phyloP scores from a whole-genome alignment of 306 rosid genomes.

The Trichosanthes truncata region DNA sequence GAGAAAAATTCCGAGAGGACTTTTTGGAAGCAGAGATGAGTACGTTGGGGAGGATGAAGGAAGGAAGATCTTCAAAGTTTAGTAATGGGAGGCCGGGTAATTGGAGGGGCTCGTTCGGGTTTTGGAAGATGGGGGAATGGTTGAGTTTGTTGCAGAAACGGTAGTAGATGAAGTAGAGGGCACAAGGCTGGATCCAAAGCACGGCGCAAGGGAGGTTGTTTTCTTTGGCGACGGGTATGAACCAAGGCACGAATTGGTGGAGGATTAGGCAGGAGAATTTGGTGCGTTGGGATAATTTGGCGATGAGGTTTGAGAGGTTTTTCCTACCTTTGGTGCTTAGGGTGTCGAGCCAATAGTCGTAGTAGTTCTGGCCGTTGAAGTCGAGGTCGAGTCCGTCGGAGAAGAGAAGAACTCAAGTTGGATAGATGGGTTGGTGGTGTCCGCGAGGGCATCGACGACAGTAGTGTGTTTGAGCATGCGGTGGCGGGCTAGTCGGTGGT shows the following conservation, averaged over 20 bases:
- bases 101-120: conserved; percentile 8
- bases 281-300: conserved; percentile 2
- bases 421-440: neutral
- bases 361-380: conserved; percentile 22
- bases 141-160: conserved; percentile 17
- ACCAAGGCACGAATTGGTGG: conserved; percentile 42
- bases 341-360: neutral
- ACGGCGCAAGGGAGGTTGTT: conserved; percentile 33
- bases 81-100: conserved; percentile 40
- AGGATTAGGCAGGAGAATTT: conserved; percentile 29
- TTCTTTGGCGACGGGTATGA: conserved; percentile 19
- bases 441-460: neutral
- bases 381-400: conserved; percentile 40
- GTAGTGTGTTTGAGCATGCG: conserved; percentile 12
- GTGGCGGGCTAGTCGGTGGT: too few relatives aligned
- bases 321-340: conserved; percentile 15
- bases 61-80: conserved; percentile 35
- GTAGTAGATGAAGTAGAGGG: conserved; percentile 33
- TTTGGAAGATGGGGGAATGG: conserved; percentile 16
- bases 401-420: conserved; percentile 36
- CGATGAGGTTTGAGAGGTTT: conserved; percentile 27
- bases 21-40: conserved; percentile 4
- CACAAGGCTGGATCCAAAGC: conserved; percentile 54
- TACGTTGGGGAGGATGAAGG: conserved; percentile 35
- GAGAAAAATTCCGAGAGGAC: neutral